Percentiles rank a stretch among this genome's conserved stretches.
Evolutionary conservation across 495 filamentous ascomycete genomes (phyloP).

Genomic region (Massariosphaeria phaeospora): DNA sequence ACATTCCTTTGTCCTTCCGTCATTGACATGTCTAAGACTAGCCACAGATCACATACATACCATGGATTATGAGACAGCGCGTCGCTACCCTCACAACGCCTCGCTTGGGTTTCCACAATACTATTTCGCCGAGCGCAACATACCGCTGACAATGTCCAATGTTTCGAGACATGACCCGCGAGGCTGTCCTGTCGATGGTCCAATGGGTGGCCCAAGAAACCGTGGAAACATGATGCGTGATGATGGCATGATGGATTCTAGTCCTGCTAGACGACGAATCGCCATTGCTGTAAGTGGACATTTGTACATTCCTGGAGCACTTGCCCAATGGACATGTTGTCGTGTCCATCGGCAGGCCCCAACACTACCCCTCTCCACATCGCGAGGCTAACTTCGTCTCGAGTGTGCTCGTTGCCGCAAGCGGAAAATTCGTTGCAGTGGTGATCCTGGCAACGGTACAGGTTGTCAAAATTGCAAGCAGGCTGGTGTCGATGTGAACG

Average conservation of each 20-base stretch:
- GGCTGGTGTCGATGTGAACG: conserved; percentile 53
- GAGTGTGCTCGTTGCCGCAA: conserved; percentile 89
- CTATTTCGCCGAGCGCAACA: conserved; percentile 19
- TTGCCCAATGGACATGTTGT: background rate
- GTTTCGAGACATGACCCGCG: conserved; percentile 15
- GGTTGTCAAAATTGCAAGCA: conserved; percentile 80
- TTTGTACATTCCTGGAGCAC: background rate
- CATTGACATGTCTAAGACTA: conserved; percentile 8
- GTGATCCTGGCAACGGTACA: conserved; percentile 67
- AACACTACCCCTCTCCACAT: background rate
- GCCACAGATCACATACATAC: conserved; percentile 1
- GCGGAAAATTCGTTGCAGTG: conserved; percentile 94
- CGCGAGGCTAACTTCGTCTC: conserved; percentile 9
- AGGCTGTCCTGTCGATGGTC: conserved; percentile 4
- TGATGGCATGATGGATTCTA: conserved; percentile 3
- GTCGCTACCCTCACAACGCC: conserved; percentile 4
- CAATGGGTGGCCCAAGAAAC: background rate
- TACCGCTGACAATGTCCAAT: conserved; percentile 10
- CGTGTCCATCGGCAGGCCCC: no score
- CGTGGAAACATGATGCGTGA: conserved; percentile 3
- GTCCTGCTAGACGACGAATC: conserved; percentile 18
- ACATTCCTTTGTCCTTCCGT: conserved; percentile 1
- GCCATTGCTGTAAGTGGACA: conserved; percentile 31
- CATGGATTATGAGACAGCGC: conserved; percentile 14
- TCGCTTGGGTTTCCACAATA: background rate